phyloP scores from a whole-genome alignment of 345 rosid species.

The Salix purpurea region DNA sequence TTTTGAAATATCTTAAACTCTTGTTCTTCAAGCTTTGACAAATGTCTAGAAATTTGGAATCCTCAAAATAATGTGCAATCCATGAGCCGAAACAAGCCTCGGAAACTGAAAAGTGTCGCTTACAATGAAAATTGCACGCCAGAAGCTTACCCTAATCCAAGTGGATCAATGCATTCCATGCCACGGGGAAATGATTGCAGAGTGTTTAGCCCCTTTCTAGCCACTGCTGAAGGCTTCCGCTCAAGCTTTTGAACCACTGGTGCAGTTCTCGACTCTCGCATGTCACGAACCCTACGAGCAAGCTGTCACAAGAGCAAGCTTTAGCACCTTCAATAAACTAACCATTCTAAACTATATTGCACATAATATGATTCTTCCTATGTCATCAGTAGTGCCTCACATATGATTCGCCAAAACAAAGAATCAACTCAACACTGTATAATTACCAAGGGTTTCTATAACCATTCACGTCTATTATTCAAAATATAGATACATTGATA shows the following conservation, averaged over 20 bases:
- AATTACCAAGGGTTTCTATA: neutral
- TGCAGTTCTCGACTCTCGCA: constrained; percentile 85
- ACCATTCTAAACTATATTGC: neutral
- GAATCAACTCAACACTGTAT: neutral
- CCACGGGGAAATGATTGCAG: constrained; percentile 89
- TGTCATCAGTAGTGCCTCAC: neutral
- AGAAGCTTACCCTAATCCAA: constrained; percentile 74
- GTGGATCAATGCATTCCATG: constrained; percentile 93
- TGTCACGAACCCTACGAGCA: constrained; percentile 85
- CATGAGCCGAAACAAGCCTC: neutral
- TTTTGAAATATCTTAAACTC: neutral
- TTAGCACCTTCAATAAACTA: neutral
- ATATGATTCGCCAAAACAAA: neutral
- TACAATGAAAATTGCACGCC: neutral
- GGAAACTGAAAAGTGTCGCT: neutral
- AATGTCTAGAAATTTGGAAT: neutral
- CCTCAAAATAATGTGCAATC: neutral
- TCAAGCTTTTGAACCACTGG: constrained; percentile 75
- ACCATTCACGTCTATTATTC: neutral
- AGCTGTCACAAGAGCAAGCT: constrained; percentile 51
- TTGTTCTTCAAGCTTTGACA: neutral
- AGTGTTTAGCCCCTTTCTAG: constrained; percentile 47
- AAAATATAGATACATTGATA: neutral
- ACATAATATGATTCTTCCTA: neutral
- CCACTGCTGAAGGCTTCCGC: constrained; percentile 44